These are phyloP conservation scores for Vaccinium darrowii DNA, from an alignment of 148 eudicot species.

Conservation along the genomic window DNA sequence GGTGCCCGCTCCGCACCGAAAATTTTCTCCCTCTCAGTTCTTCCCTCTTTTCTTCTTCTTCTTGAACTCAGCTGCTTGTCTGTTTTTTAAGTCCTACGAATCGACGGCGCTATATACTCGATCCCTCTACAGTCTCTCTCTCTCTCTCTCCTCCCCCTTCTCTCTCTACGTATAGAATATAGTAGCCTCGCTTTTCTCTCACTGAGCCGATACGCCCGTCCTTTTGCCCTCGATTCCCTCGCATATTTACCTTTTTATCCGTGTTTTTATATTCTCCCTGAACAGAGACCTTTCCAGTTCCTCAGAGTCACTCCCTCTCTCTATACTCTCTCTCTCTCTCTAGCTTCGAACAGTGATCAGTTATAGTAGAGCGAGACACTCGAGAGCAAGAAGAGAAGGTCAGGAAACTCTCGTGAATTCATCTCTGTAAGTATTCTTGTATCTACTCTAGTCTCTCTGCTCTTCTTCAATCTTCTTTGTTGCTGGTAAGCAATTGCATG, in stretches of 20 bases:
- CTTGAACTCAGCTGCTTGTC: not conserved
- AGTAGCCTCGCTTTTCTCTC: not conserved
- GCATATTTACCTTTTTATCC: constrained; percentile 9
- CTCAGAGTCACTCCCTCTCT: not conserved
- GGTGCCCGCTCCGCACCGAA: not conserved
- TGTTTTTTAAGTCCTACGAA: not conserved
- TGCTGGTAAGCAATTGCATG: not conserved
- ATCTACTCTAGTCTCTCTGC: not conserved
- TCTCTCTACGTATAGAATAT: not conserved
- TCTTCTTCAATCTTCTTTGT: not conserved
- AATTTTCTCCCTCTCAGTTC: not conserved
- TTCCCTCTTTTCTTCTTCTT: not conserved
- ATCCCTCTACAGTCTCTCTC: not conserved
- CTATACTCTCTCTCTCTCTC: constrained; percentile 5
- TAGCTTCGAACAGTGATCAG: constrained; percentile 7
- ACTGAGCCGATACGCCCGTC: not conserved
- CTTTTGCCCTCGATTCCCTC: constrained; percentile 14
- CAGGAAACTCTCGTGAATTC: not conserved
- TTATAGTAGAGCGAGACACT: not conserved
- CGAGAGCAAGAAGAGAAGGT: not conserved
- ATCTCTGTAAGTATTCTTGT: not conserved
- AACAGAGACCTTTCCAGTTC: not conserved
- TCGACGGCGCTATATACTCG: constrained; percentile 11
- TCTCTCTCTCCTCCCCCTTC: not conserved
- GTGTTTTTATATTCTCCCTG: not conserved